Evolutionary conservation across 2,329 filamentous ascomycete species (phyloP).

Genomic region (Graphilbum sp.): DNA sequence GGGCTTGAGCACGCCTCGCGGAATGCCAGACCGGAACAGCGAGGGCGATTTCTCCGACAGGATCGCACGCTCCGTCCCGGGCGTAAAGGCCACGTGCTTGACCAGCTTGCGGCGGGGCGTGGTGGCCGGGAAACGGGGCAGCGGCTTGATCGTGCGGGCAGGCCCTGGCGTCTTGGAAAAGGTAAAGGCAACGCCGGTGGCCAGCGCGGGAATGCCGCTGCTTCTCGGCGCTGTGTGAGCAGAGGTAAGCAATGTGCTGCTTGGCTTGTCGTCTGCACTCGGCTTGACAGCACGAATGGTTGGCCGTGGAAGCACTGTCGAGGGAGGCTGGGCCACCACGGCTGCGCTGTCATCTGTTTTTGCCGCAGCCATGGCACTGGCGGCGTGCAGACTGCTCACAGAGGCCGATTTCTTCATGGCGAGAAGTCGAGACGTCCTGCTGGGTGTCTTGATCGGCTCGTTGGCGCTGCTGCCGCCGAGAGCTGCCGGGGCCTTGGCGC

Average conservation of each 20-base stretch:
- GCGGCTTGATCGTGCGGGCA: conserved; percentile 29
- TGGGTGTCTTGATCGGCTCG: conserved; percentile 15
- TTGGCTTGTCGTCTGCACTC: not conserved
- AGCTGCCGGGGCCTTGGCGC: conserved; percentile 32
- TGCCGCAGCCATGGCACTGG: not conserved
- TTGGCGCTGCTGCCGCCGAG: conserved; percentile 18
- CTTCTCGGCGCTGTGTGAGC: conserved; percentile 15
- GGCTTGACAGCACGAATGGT: not conserved
- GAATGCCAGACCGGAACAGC: conserved; percentile 32
- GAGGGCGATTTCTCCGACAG: conserved; percentile 36
- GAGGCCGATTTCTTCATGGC: conserved; percentile 33
- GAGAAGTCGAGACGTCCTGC: conserved; percentile 26
- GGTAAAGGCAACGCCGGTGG: conserved; percentile 5
- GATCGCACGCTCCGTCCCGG: conserved; percentile 40
- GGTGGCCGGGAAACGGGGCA: conserved; percentile 36
- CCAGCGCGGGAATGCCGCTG: conserved; percentile 31
- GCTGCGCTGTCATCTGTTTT: conserved; percentile 1
- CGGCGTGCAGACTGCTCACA: conserved; percentile 24
- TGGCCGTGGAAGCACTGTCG: conserved; percentile 10
- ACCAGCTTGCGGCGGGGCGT: conserved; percentile 50
- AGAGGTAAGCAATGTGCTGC: no score
- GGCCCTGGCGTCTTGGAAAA: conserved; percentile 30
- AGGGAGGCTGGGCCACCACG: conserved; percentile 13
- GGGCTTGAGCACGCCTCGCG: conserved; percentile 23
- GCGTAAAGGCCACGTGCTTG: conserved; percentile 72